Percentiles rank a stretch among this genome's conserved stretches.
Evolutionary conservation across 345 rosid species (phyloP).

Genomic region (Noccaea bulbosa): DNA sequence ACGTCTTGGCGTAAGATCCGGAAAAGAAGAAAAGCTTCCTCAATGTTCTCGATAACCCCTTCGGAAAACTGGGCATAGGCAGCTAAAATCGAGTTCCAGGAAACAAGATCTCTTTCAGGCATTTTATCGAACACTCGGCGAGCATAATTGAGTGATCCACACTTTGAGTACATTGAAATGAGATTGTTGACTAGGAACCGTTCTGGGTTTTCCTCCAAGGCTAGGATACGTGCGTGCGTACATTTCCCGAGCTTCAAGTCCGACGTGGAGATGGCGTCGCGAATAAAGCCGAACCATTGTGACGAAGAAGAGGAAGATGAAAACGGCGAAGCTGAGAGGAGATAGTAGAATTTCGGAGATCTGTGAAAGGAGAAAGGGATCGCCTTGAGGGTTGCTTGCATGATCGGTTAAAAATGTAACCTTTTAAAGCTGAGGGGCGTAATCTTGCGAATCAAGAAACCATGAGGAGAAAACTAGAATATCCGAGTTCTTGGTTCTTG

Average conservation of each 20-base stretch:
- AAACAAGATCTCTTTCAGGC: slow-evolving; percentile 55
- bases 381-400: slow-evolving; percentile 33
- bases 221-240: slow-evolving; percentile 52
- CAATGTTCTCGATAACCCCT: slow-evolving; percentile 30
- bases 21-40: slow-evolving; percentile 51
- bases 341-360: slow-evolving; percentile 13
- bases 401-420: slow-evolving; percentile 27
- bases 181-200: slow-evolving; percentile 61
- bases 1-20: slow-evolving; percentile 42
- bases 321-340: neutral
- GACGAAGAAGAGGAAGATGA: slow-evolving; percentile 46
- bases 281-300: slow-evolving; percentile 59
- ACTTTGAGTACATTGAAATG: slow-evolving; percentile 51
- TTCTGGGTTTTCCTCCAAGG: slow-evolving; percentile 46
- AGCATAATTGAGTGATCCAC: slow-evolving; percentile 56
- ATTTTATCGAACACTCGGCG: slow-evolving; percentile 61
- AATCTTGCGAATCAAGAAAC: slow-evolving; percentile 32
- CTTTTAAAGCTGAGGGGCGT: slow-evolving; percentile 18
- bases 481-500: neutral
- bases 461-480: slow-evolving; percentile 8
- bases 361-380: slow-evolving; percentile 21
- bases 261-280: slow-evolving; percentile 56
- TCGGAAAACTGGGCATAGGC: slow-evolving; percentile 55
- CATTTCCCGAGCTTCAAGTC: slow-evolving; percentile 54
- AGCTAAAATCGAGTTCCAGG: slow-evolving; percentile 64